phyloP scores from a whole-genome alignment of 257 asterid species.

The Nicotiana otophora region DNA sequence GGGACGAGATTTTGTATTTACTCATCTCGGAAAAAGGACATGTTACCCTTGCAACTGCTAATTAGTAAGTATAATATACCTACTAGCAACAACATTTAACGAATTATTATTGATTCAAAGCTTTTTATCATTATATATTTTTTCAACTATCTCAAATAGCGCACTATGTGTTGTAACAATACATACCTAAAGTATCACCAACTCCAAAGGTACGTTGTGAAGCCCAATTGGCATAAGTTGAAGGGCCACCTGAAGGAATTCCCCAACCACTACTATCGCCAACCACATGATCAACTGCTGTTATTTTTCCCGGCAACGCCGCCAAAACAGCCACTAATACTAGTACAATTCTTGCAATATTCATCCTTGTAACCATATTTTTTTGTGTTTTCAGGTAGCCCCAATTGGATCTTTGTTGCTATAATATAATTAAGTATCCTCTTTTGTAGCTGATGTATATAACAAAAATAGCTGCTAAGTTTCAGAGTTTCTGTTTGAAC shows the following conservation, averaged over 20 bases:
- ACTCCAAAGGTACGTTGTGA: slow-evolving; percentile 8
- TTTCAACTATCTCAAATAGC: not conserved
- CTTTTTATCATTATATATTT: not conserved
- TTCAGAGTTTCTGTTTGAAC: not conserved
- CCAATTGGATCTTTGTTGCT: not conserved
- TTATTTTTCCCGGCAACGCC: not conserved
- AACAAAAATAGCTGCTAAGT: not conserved
- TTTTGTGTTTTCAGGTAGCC: slow-evolving; percentile 14
- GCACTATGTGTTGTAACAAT: not conserved
- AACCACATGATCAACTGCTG: slow-evolving; percentile 18
- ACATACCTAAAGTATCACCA: slow-evolving; percentile 23
- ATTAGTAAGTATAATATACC: no score
- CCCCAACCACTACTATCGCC: slow-evolving; percentile 21
- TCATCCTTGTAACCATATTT: slow-evolving; percentile 6
- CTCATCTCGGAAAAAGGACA: no score
- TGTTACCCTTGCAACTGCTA: no score
- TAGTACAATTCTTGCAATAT: not conserved
- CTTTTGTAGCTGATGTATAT: not conserved
- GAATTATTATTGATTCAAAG: no score
- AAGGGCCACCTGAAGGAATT: slow-evolving; percentile 15
- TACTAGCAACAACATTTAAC: no score
- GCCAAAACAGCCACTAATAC: not conserved
- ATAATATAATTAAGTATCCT: not conserved
- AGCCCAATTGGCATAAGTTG: slow-evolving; percentile 16
- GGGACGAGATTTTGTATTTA: not conserved